A percentile compares a stretch with the other conserved stretches of the same genome.
phyloP scores from a whole-genome alignment of 129 eudicot species.

The Artemisia annua region DNA sequence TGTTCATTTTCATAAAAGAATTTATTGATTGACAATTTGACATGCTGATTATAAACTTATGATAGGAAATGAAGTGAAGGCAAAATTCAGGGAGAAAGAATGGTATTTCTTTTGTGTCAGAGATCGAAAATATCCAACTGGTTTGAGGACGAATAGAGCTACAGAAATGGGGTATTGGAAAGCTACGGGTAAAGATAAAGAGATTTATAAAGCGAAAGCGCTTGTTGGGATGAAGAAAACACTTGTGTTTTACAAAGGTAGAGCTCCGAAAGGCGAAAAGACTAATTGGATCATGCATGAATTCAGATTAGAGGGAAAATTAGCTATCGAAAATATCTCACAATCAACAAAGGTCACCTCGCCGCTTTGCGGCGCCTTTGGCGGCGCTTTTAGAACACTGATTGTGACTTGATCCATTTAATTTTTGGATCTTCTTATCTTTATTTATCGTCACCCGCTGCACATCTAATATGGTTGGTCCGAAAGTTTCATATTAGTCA shows the following conservation, averaged over 20 bases:
- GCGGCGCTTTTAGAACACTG: too few species aligned
- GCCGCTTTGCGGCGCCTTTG: too few species aligned
- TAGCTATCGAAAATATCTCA: conserved; percentile 32
- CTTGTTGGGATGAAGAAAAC: conserved; percentile 77
- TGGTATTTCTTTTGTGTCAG: conserved; percentile 88
- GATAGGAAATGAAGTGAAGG: conserved; percentile 50
- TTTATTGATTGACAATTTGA: neutral
- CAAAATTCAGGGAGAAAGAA: conserved; percentile 84
- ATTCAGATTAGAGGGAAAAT: conserved; percentile 54
- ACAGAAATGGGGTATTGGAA: conserved; percentile 79
- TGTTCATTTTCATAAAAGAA: neutral
- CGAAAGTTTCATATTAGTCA: too few species aligned
- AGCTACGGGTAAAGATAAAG: conserved; percentile 79
- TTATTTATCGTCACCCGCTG: too few species aligned
- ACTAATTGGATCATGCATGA: conserved; percentile 86
- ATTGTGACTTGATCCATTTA: too few species aligned
- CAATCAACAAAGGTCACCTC: conserved; percentile 58
- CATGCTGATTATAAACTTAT: neutral
- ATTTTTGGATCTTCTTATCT: too few species aligned
- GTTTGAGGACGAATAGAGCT: conserved; percentile 67
- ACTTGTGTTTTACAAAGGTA: conserved; percentile 64
- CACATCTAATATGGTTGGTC: too few species aligned
- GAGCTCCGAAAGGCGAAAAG: conserved; percentile 76
- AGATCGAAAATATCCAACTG: conserved; percentile 77
- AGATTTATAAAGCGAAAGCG: conserved; percentile 45